A percentile compares a stretch with the other conserved stretches of the same genome.
phyloP scores from a whole-genome alignment of 2,329 filamentous ascomycete genomes.

The Scopulariopsis brevicaulis region DNA sequence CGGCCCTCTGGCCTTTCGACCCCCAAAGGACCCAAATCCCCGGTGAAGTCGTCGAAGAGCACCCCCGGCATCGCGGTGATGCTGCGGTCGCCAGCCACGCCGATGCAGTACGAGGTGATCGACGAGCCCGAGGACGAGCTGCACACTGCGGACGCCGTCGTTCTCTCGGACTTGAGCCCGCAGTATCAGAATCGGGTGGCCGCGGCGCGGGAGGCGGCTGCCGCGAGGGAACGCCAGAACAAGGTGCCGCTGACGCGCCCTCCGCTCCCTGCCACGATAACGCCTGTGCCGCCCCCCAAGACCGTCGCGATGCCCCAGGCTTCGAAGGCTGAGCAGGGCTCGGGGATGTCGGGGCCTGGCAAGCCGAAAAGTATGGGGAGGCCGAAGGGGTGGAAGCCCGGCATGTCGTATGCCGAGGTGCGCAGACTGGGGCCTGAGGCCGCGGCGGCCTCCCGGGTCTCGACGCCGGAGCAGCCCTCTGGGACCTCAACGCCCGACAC shows the following conservation, averaged over 20 bases:
- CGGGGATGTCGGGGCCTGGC: neutral
- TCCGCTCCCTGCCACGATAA: neutral
- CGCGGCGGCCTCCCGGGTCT: neutral
- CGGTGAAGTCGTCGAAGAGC: neutral
- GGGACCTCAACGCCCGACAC: neutral
- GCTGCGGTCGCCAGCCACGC: constrained; percentile 5
- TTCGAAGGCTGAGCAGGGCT: neutral
- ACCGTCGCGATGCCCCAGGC: no score
- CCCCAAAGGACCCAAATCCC: neutral
- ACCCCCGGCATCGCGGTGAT: constrained; percentile 10
- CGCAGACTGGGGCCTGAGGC: constrained; percentile 5
- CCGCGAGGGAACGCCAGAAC: neutral
- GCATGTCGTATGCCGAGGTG: constrained; percentile 16
- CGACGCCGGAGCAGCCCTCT: neutral
- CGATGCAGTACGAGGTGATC: constrained; percentile 1
- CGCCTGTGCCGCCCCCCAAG: neutral
- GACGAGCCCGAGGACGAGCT: constrained; percentile 7
- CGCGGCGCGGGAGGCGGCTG: constrained; percentile 1
- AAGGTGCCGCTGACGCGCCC: neutral
- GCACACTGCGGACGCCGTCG: constrained; percentile 3
- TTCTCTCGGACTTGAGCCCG: constrained; percentile 12
- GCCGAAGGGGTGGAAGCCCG: constrained; percentile 31
- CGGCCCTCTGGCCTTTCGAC: neutral
- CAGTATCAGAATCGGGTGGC: constrained; percentile 8
- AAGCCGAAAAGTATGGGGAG: constrained; percentile 21